Evolutionary conservation across 2,329 filamentous ascomycete species (phyloP), one percentile per base, ranked within the genome.

Genomic region (Penicillium sp.): DNA sequence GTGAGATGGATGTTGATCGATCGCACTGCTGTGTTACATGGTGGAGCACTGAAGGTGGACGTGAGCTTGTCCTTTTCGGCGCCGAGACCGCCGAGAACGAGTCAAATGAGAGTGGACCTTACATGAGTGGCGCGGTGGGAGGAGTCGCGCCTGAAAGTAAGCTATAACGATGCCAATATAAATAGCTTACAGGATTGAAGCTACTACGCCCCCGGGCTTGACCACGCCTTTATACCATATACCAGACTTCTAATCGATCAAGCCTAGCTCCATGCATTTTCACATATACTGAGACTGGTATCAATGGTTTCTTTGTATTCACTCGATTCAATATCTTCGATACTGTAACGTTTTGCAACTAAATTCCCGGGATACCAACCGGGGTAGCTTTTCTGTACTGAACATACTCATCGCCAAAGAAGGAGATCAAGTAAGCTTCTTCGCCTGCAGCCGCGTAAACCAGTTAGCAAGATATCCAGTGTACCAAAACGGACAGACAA

Each of bases 1-100:
- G 91, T 4, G 91, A 96, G 76, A 89, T 96, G 85, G 92, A 96
- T 73, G 87, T 95, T 25, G 90, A 95, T 70, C 83, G 91, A 58
- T 88, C 90, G 7, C 85, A 87, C 40, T 82, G 89, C 33, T 91
- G 88, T 48, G 89, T 96, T 19, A 84, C 85, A 2, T 97, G 92
- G 92, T 96, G 92, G 92, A 89, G 86, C 75, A 76, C 84, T 71
- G 72, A 82, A 57, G 84, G 85, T 4, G 85, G 85, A 0, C 76
- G 82, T 47, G 84, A 87, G 57, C 73, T 79, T 64, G 77, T 86
- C 5, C 62, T 86, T 2, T 81, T 76, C 68, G 82, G 78, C 1
- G 62, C 64, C 5, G 70, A 70, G 31, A 39, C 61, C 46, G 39
- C 50, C 2, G 50, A 31, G 15, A 46, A 55, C 13, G 65, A 61